Evolutionary conservation across 345 rosid species (phyloP), one percentile per base, ranked within the genome.

Genomic region (Aethionema arabicum): DNA sequence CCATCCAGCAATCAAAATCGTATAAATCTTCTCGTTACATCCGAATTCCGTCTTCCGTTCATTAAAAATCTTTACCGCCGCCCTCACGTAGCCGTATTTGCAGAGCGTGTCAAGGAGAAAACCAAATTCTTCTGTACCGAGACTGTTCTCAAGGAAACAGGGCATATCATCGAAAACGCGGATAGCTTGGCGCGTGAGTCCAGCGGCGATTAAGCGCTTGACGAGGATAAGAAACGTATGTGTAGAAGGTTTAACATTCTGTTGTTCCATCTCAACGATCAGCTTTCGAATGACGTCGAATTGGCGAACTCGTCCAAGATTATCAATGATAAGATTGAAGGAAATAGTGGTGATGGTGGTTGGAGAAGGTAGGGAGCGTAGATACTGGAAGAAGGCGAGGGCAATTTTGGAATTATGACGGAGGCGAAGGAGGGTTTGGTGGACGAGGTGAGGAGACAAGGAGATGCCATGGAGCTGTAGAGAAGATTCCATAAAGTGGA

Each of bases 391-490:
- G 48, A 70, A 64, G 16, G 70, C 0, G 33, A 70, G 55, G 41
- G 75, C 86, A 38, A 89, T 67, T 49, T 89, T 89, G 76, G 96
- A 89, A 53, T 75, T 72, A 76, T 89, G 86, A 38, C 72, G 85
- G 79, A 92, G 86, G 32, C 98, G 95, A 72, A 89, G 89, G 65
- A 89, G 95, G 30, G 89, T 89, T 65, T 92, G 93, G 79, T 86
- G 47, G 61, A 89, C 73, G 66, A 89, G 83, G 44, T 65, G 27
- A 0, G 91, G 40, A 1, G 91, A 55, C 66, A 92, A 81, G 15
- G 82, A 61, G 59, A 92, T 71, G 57, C 96, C 96, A 36, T 83
- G 73, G 65, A 86, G 88, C 56, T 92, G 98, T 52, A 83, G 80
- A 46, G 88, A 79, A 0, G 95, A 85, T 69, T 89, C 98, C 84